Conservation (phyloP, 441 rosid genomes). For the Euphorbia corollata region DNA sequence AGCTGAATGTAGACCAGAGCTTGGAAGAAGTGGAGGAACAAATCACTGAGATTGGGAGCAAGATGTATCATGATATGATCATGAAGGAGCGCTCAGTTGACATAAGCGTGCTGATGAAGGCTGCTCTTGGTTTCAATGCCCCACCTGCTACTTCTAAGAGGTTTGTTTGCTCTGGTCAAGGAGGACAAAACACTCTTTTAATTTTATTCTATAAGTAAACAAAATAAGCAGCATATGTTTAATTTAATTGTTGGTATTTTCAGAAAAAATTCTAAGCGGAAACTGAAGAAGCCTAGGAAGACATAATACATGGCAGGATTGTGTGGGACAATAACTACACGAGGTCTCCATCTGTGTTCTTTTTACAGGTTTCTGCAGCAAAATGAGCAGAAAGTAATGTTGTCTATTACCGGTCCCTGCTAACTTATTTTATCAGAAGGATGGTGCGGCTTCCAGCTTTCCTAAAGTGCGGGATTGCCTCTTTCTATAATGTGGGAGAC, state of each 20-base stretch:
- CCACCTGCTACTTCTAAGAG: constrained; percentile 28
- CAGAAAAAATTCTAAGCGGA: constrained; percentile 36
- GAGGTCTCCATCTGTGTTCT: no score
- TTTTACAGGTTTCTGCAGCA: background rate
- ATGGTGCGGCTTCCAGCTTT: background rate
- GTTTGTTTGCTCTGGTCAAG: constrained; percentile 22
- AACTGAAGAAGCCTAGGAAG: constrained; percentile 34
- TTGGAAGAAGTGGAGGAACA: constrained; percentile 79
- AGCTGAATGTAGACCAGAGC: constrained; percentile 67
- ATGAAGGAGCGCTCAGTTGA: constrained; percentile 69
- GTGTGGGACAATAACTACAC: no score
- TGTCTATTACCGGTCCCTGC: background rate
- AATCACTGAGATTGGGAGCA: constrained; percentile 74
- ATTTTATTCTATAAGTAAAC: background rate
- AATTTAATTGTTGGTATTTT: background rate
- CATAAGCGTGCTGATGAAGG: constrained; percentile 69
- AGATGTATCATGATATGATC: constrained; percentile 72
- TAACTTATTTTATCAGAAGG: background rate
- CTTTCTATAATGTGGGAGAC: background rate
- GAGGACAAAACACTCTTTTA: no score
- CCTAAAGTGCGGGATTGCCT: background rate
- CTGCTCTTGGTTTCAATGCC: constrained; percentile 42
- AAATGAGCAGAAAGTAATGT: background rate
- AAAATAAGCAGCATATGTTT: background rate
- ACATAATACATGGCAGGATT: constrained; percentile 15